A percentile compares a stretch with the other conserved stretches of the same genome.
These are phyloP conservation scores for Coccomyxa sp. DNA, from an alignment of 139 green algal genomes.

Conservation along the genomic window DNA sequence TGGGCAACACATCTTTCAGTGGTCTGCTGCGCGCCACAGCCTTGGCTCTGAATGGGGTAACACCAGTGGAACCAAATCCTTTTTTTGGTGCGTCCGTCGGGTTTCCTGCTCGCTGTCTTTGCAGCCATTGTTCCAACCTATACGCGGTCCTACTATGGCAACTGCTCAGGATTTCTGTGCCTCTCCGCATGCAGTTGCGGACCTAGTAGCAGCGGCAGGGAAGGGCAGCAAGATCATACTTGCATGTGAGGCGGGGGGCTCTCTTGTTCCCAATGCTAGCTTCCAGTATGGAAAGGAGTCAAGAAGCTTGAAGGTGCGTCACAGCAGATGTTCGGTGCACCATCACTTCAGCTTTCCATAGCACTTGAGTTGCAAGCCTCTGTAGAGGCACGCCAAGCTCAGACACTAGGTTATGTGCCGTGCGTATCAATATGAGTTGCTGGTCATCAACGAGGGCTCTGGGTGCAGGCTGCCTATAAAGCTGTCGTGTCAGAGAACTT, in stretches of 20 bases:
- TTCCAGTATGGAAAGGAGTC: constrained; percentile 47
- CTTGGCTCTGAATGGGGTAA: constrained; percentile 35
- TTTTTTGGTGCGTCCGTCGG: constrained; percentile 11
- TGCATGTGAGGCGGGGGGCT: constrained; percentile 55
- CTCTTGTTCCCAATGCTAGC: constrained; percentile 29
- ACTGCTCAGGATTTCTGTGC: too few relatives aligned
- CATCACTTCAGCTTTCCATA: too few relatives aligned
- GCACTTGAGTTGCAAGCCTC: too few relatives aligned
- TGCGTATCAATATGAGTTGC: too few relatives aligned
- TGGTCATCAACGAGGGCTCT: too few relatives aligned
- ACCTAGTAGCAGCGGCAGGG: constrained; percentile 7
- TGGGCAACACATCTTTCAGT: neutral
- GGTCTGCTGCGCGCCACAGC: constrained; percentile 13
- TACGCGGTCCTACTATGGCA: too few relatives aligned
- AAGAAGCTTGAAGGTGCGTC: constrained; percentile 34
- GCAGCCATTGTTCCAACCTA: too few relatives aligned
- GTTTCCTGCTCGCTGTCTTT: too few relatives aligned
- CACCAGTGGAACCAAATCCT: constrained; percentile 31
- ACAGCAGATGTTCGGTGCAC: neutral
- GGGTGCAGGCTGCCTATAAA: constrained; percentile 9
- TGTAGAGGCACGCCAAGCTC: too few relatives aligned
- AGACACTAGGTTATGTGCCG: too few relatives aligned
- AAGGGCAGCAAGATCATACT: constrained; percentile 48
- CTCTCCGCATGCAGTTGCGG: too few relatives aligned
- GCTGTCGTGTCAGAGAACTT: neutral